Base-by-base conservation (phyloP, 1,284 basidiomycete species). In the Fomitopsis palustris region DNA sequence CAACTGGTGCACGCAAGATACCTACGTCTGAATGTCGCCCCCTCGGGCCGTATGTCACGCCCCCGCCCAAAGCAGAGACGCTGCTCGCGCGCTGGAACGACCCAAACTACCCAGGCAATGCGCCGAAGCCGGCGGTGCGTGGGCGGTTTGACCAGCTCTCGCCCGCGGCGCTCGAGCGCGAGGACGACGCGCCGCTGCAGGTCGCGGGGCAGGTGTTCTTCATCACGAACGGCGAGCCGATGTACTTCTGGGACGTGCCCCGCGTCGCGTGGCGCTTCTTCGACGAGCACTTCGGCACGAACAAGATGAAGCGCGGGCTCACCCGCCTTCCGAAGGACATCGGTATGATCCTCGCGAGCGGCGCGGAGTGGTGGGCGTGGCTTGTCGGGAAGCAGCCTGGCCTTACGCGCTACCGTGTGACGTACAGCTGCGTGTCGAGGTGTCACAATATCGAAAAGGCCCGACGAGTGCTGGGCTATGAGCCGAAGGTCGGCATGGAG, bases 391-490 rank as follows among this genome's bases (percentile, higher is more conserved):
- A 86, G 71, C 88, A 94, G 70, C 85, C 92, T n/a, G 87, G 88
- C 14, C 94, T 99, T 68, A 98, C 95, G n/a, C 81, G 83, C 57
- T 95, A 89, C 75, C 87, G 92, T 65, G 93, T 97, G 31, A 84
- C 84, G 21, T 94, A 87, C 71, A 86, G 82, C 51, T 90, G 87
- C 71, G 84, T 82, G 27, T 81, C 77, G 62, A 83, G 95, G 67
- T 98, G 91, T 81, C 92, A 96, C 75, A 97, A 98, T 72, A 95
- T 96, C 56, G 96, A 99, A 78, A 95, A 94, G 78, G 94, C 96
- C 9, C 82, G 96, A 65, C 78, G 95, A 58, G 84, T 98, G 62
- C 80, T 99, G 39, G 95, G 93, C 2, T 99, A 99, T 74, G 92
- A 95, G 71, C 97, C 96, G 0, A 77, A 94, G 58, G 88, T 97